Evolutionary conservation across 2,329 filamentous ascomycete species (phyloP), one percentile per base, ranked within the genome.

Genomic region (Venturia oleaginea): DNA sequence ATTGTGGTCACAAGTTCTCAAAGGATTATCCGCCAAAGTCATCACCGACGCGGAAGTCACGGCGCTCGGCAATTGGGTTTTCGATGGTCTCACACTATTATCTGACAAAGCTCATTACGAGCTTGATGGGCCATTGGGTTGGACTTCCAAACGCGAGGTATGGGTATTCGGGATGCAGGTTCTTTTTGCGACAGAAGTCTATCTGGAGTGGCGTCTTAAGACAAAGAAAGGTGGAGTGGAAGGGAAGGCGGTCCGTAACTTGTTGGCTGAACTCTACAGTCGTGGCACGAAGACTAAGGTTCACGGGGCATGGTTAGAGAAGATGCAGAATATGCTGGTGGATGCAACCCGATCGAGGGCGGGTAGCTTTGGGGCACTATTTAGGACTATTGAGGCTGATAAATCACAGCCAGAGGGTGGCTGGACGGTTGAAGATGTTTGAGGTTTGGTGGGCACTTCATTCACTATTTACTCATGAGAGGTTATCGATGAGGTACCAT

Each of bases 91-190:
- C 8, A 65, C 70, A 0, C 72, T 89, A 15, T 72, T 70, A 0
- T 57, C 69, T 0, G 68, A 74, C 22, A 68, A 70, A 2, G 67
- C 67, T 0, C 74, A 80, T 17, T 2, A 22, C 24, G 88, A 91
- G 70, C 15, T 57, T 19, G 89, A 91, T 70, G 87, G 88, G 0
- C 81, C 88, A 10, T 76, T 95, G 40, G 90, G 91, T 7, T 92
- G 88, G 86, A 83, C 84, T 1, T 86, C 87, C 1, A 86, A 86
- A 64, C 81, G 86, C 0, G 83, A 86, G 37, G 83, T 87, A 0
- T 93, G 92, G 72, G 80, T 82, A 2, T 75, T 89, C 51, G 84
- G 83, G 0, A 69, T 81, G 67, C 70, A 75, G 24, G 71, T 82
- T 0, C 65, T 83, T 6, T 76, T 75, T 64, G 74, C 72, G 10